A percentile compares a stretch with the other conserved stretches of the same genome.
Conservation (phyloP, 1,284 basidiomycete genomes). For the Naganishia albida region DNA sequence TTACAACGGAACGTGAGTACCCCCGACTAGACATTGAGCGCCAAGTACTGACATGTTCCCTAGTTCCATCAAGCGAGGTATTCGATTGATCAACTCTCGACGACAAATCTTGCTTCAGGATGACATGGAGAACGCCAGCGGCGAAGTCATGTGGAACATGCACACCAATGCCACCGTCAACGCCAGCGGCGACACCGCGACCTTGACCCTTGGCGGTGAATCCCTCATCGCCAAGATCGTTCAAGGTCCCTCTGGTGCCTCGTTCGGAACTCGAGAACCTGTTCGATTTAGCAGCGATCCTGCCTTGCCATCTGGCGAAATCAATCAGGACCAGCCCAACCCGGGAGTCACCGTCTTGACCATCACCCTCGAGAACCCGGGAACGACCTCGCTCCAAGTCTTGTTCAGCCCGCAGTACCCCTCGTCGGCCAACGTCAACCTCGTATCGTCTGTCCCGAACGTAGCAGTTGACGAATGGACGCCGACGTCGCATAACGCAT, state of each 20-base stretch:
- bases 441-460: slow-evolving; percentile 62
- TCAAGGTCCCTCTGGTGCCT: slow-evolving; percentile 51
- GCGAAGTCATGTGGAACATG: slow-evolving; percentile 80
- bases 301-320: slow-evolving; percentile 59
- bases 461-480: slow-evolving; percentile 71
- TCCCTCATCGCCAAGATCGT: slow-evolving; percentile 61
- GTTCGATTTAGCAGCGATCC: slow-evolving; percentile 66
- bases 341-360: slow-evolving; percentile 75
- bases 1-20: slow-evolving; percentile 61
- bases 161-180: slow-evolving; percentile 72
- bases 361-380: slow-evolving; percentile 67
- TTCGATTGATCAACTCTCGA: slow-evolving; percentile 82
- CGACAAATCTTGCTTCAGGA: slow-evolving; percentile 90
- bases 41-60: slow-evolving; percentile 39
- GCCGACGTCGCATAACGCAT: slow-evolving; percentile 67
- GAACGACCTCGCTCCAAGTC: slow-evolving; percentile 71
- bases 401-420: slow-evolving; percentile 84
- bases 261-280: slow-evolving; percentile 47
- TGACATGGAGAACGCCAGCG: slow-evolving; percentile 64
- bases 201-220: slow-evolving; percentile 65
- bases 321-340: slow-evolving; percentile 58
- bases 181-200: slow-evolving; percentile 59
- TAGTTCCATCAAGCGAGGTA: slow-evolving; percentile 78
- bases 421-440: slow-evolving; percentile 62
- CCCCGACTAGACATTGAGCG: not conserved